These are phyloP conservation scores for Curvularia sp. DNA, from an alignment of 2,329 filamentous ascomycete genomes.

Conservation along the genomic window DNA sequence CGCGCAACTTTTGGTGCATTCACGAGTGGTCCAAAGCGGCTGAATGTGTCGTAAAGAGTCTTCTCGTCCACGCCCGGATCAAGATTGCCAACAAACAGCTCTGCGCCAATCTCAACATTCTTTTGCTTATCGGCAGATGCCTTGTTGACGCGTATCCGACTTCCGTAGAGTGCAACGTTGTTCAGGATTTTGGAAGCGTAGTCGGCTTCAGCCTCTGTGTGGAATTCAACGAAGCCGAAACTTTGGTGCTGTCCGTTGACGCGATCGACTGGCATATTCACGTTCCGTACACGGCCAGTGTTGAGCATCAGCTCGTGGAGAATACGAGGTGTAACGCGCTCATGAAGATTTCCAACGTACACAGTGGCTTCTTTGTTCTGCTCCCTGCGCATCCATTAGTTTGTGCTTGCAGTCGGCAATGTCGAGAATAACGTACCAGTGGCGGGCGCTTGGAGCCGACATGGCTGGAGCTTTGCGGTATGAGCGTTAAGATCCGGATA, in stretches of 20 bases:
- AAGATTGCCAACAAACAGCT: slow-evolving; percentile 95
- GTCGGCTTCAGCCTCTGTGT: slow-evolving; percentile 92
- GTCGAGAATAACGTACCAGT: slow-evolving; percentile 66
- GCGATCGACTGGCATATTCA: slow-evolving; percentile 97
- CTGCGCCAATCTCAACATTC: slow-evolving; percentile 89
- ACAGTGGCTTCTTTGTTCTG: slow-evolving; percentile 98
- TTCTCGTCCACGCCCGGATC: slow-evolving; percentile 96
- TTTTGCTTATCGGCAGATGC: slow-evolving; percentile 92
- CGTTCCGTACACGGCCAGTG: slow-evolving; percentile 95
- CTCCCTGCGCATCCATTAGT: slow-evolving; percentile 55
- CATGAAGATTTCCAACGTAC: slow-evolving; percentile 98
- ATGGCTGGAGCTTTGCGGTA: slow-evolving; percentile 54
- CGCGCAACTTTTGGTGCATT: slow-evolving; percentile 85
- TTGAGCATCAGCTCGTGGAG: slow-evolving; percentile 99
- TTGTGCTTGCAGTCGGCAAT: not conserved
- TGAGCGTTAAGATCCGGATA: not conserved
- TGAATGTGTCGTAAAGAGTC: slow-evolving; percentile 93
- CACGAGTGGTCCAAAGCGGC: slow-evolving; percentile 85
- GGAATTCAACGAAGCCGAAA: slow-evolving; percentile 99
- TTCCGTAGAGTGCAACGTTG: slow-evolving; percentile 89
- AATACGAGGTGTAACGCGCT: slow-evolving; percentile 87
- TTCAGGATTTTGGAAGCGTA: slow-evolving; percentile 98
- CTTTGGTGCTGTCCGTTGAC: slow-evolving; percentile 97
- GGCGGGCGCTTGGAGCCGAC: slow-evolving; percentile 68
- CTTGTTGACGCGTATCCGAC: slow-evolving; percentile 97